phyloP scores from a whole-genome alignment of 352 stramenopile species.

The Thalassiosira hispida region DNA sequence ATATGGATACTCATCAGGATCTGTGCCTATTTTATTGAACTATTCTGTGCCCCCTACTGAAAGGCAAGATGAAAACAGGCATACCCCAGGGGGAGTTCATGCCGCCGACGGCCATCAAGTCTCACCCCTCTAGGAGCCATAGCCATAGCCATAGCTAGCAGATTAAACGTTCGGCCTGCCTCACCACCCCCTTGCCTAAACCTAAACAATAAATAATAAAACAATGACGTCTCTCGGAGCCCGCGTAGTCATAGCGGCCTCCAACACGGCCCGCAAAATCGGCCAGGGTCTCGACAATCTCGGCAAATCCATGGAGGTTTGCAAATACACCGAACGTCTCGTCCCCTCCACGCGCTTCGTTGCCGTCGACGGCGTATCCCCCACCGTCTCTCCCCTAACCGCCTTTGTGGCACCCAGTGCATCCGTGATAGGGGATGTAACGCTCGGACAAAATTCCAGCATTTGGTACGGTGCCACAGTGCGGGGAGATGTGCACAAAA shows the following conservation, averaged over 20 bases:
- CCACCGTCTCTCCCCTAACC: constrained; percentile 57
- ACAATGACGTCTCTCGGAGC: constrained; percentile 56
- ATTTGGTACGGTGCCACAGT: constrained; percentile 84
- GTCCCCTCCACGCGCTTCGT: constrained; percentile 84
- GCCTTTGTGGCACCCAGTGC: constrained; percentile 79
- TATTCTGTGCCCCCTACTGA: too few species aligned
- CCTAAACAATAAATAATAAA: constrained; percentile 3
- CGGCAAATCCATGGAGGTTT: constrained; percentile 76
- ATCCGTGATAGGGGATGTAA: constrained; percentile 79
- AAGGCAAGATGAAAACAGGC: too few species aligned
- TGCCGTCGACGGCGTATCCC: constrained; percentile 74
- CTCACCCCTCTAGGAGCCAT: too few species aligned
- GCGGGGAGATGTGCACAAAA: constrained; percentile 79
- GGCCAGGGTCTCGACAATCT: constrained; percentile 63
- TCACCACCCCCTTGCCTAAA: not conserved
- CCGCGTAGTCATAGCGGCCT: constrained; percentile 49
- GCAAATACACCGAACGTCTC: constrained; percentile 78
- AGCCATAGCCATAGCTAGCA: too few species aligned
- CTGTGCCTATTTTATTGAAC: too few species aligned
- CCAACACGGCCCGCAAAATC: constrained; percentile 43
- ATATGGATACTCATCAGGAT: too few species aligned
- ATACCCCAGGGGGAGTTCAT: too few species aligned
- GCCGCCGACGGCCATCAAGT: too few species aligned
- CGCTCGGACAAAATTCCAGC: constrained; percentile 67
- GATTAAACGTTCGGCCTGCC: too few species aligned